Percentiles rank a stretch among this genome's conserved stretches.
phyloP scores from a whole-genome alignment of 202 grass and related monocot species.

The Eragrostis tef region DNA sequence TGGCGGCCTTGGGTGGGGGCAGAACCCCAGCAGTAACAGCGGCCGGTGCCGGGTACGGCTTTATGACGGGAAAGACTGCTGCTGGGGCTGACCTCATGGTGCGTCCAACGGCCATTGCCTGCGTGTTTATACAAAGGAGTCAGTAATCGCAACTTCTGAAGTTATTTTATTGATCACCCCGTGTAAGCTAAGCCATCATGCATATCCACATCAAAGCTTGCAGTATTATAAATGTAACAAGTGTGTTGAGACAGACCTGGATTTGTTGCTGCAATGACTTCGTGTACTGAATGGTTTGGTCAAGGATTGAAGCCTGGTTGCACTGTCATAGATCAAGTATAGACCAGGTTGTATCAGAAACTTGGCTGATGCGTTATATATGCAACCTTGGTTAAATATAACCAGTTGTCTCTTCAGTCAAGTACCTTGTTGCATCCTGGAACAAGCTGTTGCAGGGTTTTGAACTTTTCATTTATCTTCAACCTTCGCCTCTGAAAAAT shows the following conservation, averaged over 20 bases:
- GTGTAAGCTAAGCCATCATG: too few species aligned
- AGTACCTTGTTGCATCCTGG: slow-evolving; percentile 29
- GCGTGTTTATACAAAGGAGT: neutral
- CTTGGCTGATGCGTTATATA: too few species aligned
- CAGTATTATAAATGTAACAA: too few species aligned
- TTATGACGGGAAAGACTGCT: neutral
- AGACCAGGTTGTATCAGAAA: too few species aligned
- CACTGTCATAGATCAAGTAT: neutral
- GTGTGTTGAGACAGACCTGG: neutral
- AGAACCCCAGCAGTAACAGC: neutral
- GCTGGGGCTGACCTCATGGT: neutral
- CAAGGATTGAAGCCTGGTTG: slow-evolving; percentile 34
- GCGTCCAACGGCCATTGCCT: neutral
- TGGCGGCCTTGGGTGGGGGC: neutral
- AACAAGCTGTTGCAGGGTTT: slow-evolving; percentile 36
- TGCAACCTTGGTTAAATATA: too few species aligned
- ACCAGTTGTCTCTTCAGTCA: too few species aligned
- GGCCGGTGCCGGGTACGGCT: neutral
- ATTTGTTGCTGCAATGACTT: slow-evolving; percentile 30
- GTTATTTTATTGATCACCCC: too few species aligned
- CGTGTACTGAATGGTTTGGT: slow-evolving; percentile 30
- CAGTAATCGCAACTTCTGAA: neutral
- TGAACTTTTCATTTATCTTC: slow-evolving; percentile 38
- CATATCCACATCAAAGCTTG: too few species aligned
- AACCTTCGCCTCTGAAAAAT: slow-evolving; percentile 30